Percentiles rank a stretch among this genome's conserved stretches.
These are phyloP conservation scores for Colletotrichum sp. DNA, from an alignment of 2,329 filamentous ascomycete genomes.

Conservation along the genomic window DNA sequence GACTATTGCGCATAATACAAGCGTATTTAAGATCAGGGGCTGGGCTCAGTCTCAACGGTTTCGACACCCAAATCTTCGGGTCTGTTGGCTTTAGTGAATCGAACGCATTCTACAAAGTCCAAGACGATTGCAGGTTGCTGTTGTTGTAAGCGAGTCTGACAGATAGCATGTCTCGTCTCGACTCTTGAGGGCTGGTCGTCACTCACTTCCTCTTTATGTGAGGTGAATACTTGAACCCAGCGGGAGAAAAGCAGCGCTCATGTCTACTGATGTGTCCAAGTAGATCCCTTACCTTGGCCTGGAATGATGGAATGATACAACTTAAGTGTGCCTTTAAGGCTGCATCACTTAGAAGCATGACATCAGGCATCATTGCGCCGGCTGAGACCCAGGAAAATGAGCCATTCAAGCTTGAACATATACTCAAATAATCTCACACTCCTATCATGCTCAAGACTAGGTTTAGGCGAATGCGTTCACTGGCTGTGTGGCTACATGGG, in stretches of 20 bases:
- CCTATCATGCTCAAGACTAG: rapidly evolving
- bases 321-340: neutral
- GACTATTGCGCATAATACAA: too few species aligned
- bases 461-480: rapidly evolving
- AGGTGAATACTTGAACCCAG: neutral
- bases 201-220: neutral
- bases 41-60: too few species aligned
- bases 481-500: neutral
- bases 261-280: rapidly evolving
- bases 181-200: rapidly evolving
- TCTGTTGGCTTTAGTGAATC: too few species aligned
- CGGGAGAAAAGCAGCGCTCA: rapidly evolving
- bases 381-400: rapidly evolving
- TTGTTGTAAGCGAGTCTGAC: rapidly evolving
- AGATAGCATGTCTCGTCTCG: rapidly evolving
- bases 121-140: rapidly evolving
- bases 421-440: rapidly evolving
- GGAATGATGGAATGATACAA: rapidly evolving
- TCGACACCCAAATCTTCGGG: too few species aligned
- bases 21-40: too few species aligned
- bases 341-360: too few species aligned
- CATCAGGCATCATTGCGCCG: too few species aligned
- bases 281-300: rapidly evolving
- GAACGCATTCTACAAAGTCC: neutral
- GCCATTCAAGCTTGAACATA: neutral